Evolutionary conservation across 768 basidiomycete species (phyloP), one percentile per base, ranked within the genome.

Genomic region (Xerocomellus amylosporus): DNA sequence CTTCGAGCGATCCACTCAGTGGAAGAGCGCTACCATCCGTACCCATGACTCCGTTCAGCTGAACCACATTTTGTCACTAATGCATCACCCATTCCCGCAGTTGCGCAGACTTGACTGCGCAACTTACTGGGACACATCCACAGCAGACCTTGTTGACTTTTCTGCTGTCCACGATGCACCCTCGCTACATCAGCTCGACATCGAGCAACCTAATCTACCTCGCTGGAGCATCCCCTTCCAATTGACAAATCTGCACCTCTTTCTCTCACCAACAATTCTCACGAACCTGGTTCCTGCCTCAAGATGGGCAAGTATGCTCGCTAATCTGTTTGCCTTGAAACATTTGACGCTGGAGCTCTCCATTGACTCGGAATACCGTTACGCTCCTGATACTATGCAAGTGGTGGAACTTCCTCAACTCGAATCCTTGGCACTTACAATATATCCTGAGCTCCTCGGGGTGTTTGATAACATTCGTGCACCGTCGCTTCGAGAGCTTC

Each of bases 11-110:
- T 64, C 71, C 7, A 44, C 64, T 9, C 76, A 77, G 43, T 85
- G 81, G 84, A 67, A 63, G 53, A 73, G 64, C 28, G 60, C 85
- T 38, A 69, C 58, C 28, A 59, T 86, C 50, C 71, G 71, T 28
- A 72, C 79, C 10, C 62, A 63, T 8, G 65, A 71, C 38, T 53
- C 75, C n/a, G 54, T 56, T 15, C 74, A 77, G 41, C 70, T 75
- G 26, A 75, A 77, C 57, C 61, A 64, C 46, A 60, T 82, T 41
- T 54, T 84, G 24, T 58, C 64, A 24, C 59, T 66, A 12, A 80
- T 78, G 62, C 66, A 56, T 43, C 53, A 59, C 31, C 58, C 72
- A 12, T 63, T 74, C 34, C 75, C 76, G 13, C 60, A 73, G 28
- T 63, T 85, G 46, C 66, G 60, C 58, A 58, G 64, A 65, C 56